Evolutionary conservation across 495 filamentous ascomycete genomes (phyloP).

Genomic region (Penicillium antarcticum): DNA sequence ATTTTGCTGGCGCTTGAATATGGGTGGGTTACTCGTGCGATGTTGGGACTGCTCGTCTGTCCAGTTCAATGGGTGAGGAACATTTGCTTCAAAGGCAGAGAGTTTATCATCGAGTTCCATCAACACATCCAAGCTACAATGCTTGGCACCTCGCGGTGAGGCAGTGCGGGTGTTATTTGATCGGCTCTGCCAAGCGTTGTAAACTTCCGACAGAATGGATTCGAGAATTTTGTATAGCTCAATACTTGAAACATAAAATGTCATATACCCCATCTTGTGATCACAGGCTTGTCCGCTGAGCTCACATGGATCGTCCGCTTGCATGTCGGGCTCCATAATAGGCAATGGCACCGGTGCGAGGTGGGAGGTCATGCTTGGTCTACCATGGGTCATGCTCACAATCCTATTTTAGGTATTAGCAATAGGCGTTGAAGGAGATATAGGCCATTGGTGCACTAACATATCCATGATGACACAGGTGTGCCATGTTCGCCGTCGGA

Average conservation of each 20-base stretch:
- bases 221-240: constrained; percentile 42
- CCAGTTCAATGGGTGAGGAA: constrained; percentile 39
- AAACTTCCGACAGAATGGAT: constrained; percentile 40
- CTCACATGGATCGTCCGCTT: constrained; percentile 18
- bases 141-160: constrained; percentile 7
- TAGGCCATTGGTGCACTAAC: constrained; percentile 18
- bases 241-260: constrained; percentile 40
- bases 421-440: neutral
- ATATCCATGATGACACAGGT: constrained; percentile 47
- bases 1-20: constrained; percentile 37
- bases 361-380: constrained; percentile 44
- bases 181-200: constrained; percentile 34
- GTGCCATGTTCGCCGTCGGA: constrained; percentile 47
- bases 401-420: constrained; percentile 24
- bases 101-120: constrained; percentile 40
- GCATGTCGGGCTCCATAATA: constrained; percentile 9
- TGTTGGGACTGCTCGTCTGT: constrained; percentile 8
- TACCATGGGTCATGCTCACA: constrained; percentile 48
- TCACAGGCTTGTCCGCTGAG: constrained; percentile 21
- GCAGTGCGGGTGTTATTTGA: constrained; percentile 10
- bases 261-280: constrained; percentile 23
- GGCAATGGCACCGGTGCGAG: constrained; percentile 32
- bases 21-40: constrained; percentile 1
- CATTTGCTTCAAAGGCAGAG: constrained; percentile 28
- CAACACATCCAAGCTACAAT: constrained; percentile 35